Evolutionary conservation across 2,329 filamentous ascomycete species (phyloP).

Genomic region (Sporothrix humicola): DNA sequence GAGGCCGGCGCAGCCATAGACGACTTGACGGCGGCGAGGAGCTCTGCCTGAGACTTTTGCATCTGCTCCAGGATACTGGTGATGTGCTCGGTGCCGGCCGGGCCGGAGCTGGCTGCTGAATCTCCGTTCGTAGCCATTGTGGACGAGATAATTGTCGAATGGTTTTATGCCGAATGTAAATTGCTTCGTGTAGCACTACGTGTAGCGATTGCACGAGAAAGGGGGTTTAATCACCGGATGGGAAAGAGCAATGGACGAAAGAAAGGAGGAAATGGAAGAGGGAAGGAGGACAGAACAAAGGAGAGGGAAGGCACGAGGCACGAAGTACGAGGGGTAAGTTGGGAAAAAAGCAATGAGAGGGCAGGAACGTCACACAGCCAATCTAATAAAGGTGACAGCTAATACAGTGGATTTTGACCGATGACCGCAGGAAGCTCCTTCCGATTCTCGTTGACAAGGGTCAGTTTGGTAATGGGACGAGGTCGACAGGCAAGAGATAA

Average conservation of each 20-base stretch:
- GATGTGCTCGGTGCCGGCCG: conserved; percentile 45
- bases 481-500: conserved; percentile 23
- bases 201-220: conserved; percentile 8
- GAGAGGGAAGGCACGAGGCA: background rate
- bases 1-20: background rate
- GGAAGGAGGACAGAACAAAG: conserved; percentile 10
- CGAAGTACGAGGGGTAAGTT: conserved; percentile 27
- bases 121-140: conserved; percentile 38
- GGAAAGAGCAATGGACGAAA: background rate
- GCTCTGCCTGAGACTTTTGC: conserved; percentile 50
- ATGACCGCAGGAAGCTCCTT: conserved; percentile 15
- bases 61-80: conserved; percentile 46
- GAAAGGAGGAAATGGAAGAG: conserved; percentile 1
- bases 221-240: background rate
- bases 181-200: background rate
- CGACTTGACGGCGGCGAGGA: conserved; percentile 50
- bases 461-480: conserved; percentile 24
- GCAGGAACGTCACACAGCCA: conserved; percentile 29
- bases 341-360: conserved; percentile 6
- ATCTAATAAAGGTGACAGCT: conserved; percentile 17
- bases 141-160: background rate
- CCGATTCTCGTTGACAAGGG: conserved; percentile 27
- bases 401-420: conserved; percentile 12
- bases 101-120: conserved; percentile 11
- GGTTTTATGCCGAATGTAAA: background rate